Evolutionary conservation across 106 monocot species (phyloP), one percentile per base, ranked within the genome.

Genomic region (Agapanthus africanus): DNA sequence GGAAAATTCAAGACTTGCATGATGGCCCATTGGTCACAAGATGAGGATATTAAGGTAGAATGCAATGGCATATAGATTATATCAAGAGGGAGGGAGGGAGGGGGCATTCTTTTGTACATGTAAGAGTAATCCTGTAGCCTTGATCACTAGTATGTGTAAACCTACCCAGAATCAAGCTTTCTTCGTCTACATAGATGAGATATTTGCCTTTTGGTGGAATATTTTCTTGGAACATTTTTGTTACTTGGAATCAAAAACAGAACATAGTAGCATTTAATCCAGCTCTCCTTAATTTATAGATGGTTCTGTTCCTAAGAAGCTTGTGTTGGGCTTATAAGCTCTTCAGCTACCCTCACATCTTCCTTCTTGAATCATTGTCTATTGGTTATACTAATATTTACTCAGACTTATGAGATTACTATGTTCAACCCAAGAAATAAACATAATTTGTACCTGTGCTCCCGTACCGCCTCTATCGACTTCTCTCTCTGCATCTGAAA

Each of bases 401-500:
- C n/a, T n/a, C n/a, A n/a, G n/a, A n/a, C n/a, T n/a, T n/a, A n/a
- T n/a, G n/a, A n/a, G n/a, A n/a, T n/a, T n/a, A n/a, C n/a, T n/a
- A n/a, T n/a, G n/a, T n/a, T n/a, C n/a, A n/a, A n/a, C n/a, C n/a
- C n/a, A n/a, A n/a, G n/a, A n/a, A n/a, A n/a, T n/a, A n/a, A n/a
- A n/a, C 52, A 25, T 33, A 61, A 14, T 18, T 22, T 61, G 6
- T 35, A 61, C 61, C 21, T 9, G 61, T 61, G 13, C 14, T 34
- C 21, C n/a, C 30, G 19, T 11, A 11, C 33, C 34, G 15, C n/a
- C 61, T 61, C 13, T 61, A 11, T 61, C 33, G 30, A 61, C 61
- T 23, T 61, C 33, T 22, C 61, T 61, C 33, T 61, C 61, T 61
- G 61, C 61, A 33, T 32, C 61, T 7, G 61, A 61, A 35, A 61